phyloP scores from a whole-genome alignment of 768 basidiomycete species.

The Royoungia palumana region DNA sequence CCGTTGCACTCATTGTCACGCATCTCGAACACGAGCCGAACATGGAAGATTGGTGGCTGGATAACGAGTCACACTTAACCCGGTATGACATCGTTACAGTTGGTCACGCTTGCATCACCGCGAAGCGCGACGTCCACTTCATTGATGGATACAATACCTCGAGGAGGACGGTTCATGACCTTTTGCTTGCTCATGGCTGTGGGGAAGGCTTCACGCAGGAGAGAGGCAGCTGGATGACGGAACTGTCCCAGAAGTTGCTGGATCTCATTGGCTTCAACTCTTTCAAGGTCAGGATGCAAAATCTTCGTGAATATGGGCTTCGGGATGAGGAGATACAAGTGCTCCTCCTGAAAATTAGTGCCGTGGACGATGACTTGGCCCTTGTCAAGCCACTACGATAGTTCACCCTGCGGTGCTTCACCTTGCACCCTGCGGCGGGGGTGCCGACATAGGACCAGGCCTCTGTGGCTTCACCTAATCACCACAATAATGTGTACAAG shows the following conservation, averaged over 20 bases:
- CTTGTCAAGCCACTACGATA: conserved; percentile 4
- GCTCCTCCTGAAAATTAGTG: conserved; percentile 18
- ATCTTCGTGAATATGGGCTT: conserved; percentile 28
- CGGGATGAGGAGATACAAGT: conserved; percentile 19
- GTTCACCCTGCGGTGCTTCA: conserved; percentile 3
- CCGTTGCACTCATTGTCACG: conserved; percentile 32
- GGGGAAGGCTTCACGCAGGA: conserved; percentile 22
- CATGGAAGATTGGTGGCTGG: conserved; percentile 36
- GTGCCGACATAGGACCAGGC: conserved; percentile 8
- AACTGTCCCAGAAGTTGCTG: conserved; percentile 21
- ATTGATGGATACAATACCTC: conserved; percentile 24
- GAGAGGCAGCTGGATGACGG: conserved; percentile 23
- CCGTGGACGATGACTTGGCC: conserved; percentile 20
- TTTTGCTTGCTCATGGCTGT: conserved; percentile 16
- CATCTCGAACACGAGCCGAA: conserved; percentile 34
- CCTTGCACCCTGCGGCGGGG: conserved; percentile 4
- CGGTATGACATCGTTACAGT: conserved; percentile 19
- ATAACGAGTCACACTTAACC: conserved; percentile 23
- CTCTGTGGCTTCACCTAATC: conserved; percentile 4
- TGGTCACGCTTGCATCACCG: conserved; percentile 35
- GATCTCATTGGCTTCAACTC: conserved; percentile 23
- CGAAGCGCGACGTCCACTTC: conserved; percentile 28
- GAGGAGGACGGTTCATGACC: conserved; percentile 20
- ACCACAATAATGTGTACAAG: conserved; percentile 1
- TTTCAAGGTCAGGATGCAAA: conserved; percentile 19